Evolutionary conservation across 164 flowering plant species (phyloP), one percentile per base, ranked within the genome.

Genomic region (Platanus orientalis): DNA sequence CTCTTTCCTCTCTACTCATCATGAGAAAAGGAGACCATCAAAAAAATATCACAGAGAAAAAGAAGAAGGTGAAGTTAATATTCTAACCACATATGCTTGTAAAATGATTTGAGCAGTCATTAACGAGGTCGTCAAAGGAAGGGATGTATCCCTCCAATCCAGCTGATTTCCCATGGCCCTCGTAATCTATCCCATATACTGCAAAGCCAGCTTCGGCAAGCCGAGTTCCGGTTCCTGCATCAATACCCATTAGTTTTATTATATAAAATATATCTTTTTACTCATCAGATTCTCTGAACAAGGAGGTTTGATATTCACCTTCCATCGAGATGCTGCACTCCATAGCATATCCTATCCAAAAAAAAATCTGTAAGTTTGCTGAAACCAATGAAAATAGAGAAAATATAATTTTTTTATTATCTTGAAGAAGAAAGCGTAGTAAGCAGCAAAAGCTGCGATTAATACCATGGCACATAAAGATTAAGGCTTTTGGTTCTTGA

Each of bases 91-190:
- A 80, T 17, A 90, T 69, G 40, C 59, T 73, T 13, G 86, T 71
- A 62, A 79, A 94, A 58, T 84, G 76, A 1, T 81, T 68, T 24
- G 80, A 69, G 72, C 87, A 83, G 51, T 91, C 99, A 1, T 71
- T 61, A 16, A 94, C 87, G 11, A 94, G 71, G 28, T 75, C 63
- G 30, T 86, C 94, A 48, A 94, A 86, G 27, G 61, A 68, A 0
- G 79, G 59, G 36, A 94, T 63, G 29, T 64, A 81, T 6, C 84
- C 96, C 0, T n/a, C 54, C 7, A 91, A 72, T 4, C 99, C 99
- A 4, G 67, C 66, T 24, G 99, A 94, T 74, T 88, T 94, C 52
- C 99, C 99, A 71, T 94, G 97, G 13, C 97, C 96, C 67, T 78
- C 80, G 26, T 86, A 87, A 67, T 94, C 97, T 0, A 94, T 77